Evolutionary conservation across 306 rosid genomes (phyloP), one percentile per base, ranked within the genome.

Genomic region (Mimosa bimucronata): DNA sequence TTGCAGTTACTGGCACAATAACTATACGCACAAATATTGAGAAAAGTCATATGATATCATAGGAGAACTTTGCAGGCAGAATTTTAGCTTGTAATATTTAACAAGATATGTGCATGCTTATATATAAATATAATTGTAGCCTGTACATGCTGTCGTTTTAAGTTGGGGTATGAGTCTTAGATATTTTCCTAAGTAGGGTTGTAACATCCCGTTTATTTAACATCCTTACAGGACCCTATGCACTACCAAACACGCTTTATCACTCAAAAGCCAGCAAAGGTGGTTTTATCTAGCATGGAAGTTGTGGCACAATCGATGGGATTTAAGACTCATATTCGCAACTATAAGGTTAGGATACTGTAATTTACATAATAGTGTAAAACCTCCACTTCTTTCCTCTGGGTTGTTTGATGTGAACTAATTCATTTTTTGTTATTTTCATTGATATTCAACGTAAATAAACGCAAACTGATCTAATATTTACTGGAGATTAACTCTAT

Each of bases 241-340:
- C 89, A 86, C 82, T 44, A 87, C 78, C 97, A 88, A 66, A 91
- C 98, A 45, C 98, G 97, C 81, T 94, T 94, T 73, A 83, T 94
- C 81, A 85, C 95, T 76, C 94, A 88, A 76, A 94, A 94, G 89
- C 98, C 98, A 64, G 97, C 95, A 31, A 94, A 91, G 85, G 95
- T 94, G 60, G 87, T 90, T 76, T 65, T 94, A 53, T 91, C 97
- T 14, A 94, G 91, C 79, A 89, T 94, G 98, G 98, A 94, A 88
- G 98, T 94, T 71, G 95, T 94, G 79, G 94, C 97, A 11, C 97
- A 91, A 71, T 90, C 98, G 60, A 90, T 94, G 98, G 97, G 98
- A 70, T 94, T 86, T 76, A 94, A 94, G 90, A 94, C 97, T 0
- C 98, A 91, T 74, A 94, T 85, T 70, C 95, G 98, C 83, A 94